Conservation (phyloP, 257 asterid species). For the Thymus mandschuricus region DNA sequence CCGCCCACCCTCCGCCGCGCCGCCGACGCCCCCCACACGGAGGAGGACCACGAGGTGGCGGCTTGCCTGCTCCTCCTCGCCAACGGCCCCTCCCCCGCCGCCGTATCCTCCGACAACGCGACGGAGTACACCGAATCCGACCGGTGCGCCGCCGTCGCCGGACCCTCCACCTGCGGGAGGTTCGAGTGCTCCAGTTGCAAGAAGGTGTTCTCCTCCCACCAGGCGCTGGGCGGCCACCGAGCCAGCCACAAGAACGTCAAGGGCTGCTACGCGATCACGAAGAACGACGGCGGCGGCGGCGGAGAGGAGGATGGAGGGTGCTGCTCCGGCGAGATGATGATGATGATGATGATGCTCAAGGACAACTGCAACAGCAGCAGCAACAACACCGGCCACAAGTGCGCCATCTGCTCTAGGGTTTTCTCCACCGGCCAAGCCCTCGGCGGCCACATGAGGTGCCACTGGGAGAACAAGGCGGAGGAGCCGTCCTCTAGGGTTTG, state of each 20-base stretch:
- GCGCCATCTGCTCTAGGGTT: slow-evolving; percentile 68
- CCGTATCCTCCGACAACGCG: slow-evolving; percentile 25
- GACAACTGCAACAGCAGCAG: neutral
- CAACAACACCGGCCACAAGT: slow-evolving; percentile 44
- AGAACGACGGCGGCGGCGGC: slow-evolving; percentile 35
- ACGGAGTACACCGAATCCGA: slow-evolving; percentile 26
- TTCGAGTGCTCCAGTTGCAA: slow-evolving; percentile 87
- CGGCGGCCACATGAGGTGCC: slow-evolving; percentile 89
- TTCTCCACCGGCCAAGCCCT: slow-evolving; percentile 78
- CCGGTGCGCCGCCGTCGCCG: neutral
- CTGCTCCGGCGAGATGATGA: slow-evolving; percentile 20
- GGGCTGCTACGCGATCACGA: slow-evolving; percentile 77
- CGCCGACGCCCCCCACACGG: slow-evolving; percentile 30
- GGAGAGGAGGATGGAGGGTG: slow-evolving; percentile 20
- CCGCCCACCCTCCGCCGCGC: slow-evolving; percentile 45
- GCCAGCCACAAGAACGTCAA: slow-evolving; percentile 90
- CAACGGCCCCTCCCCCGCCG: slow-evolving; percentile 43
- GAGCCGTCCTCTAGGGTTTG: slow-evolving; percentile 32
- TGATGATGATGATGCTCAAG: slow-evolving; percentile 3
- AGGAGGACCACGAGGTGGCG: slow-evolving; percentile 71
- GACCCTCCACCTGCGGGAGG: slow-evolving; percentile 19
- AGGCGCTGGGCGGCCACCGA: slow-evolving; percentile 84
- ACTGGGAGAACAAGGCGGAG: slow-evolving; percentile 55
- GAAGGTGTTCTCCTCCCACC: slow-evolving; percentile 81
- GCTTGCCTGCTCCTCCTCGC: slow-evolving; percentile 60